Conservation (phyloP, 202 grass and related monocot species). For the Panicum hallii region DNA sequence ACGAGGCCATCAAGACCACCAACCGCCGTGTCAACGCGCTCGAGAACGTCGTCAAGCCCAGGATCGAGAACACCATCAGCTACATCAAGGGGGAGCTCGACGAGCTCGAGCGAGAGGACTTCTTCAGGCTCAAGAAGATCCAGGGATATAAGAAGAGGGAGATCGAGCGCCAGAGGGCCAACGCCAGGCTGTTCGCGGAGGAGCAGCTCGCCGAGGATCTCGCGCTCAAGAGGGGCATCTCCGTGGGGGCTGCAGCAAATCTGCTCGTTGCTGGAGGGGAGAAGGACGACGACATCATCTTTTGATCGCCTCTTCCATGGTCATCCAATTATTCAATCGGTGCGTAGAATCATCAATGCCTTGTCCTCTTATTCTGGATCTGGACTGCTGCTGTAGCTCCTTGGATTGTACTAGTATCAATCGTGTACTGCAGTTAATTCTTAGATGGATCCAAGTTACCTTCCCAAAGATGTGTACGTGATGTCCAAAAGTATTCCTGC, state of each 20-base stretch:
- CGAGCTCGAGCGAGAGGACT: slow-evolving; percentile 95
- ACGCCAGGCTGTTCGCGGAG: slow-evolving; percentile 60
- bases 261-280: slow-evolving; percentile 58
- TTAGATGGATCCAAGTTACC: neutral
- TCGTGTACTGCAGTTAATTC: neutral
- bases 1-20: slow-evolving; percentile 97
- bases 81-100: slow-evolving; percentile 96
- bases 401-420: neutral
- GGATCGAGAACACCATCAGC: slow-evolving; percentile 91
- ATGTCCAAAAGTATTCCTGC: neutral
- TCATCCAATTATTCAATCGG: slow-evolving; percentile 38
- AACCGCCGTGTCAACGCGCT: slow-evolving; percentile 92
- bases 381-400: slow-evolving; percentile 1
- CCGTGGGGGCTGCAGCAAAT: slow-evolving; percentile 48
- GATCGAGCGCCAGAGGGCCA: slow-evolving; percentile 62
- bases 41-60: slow-evolving; percentile 93
- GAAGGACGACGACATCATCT: slow-evolving; percentile 89
- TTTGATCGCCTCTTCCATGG: slow-evolving; percentile 45
- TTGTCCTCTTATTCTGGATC: slow-evolving; percentile 21
- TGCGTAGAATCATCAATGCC: slow-evolving; percentile 31
- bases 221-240: slow-evolving; percentile 75
- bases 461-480: neutral
- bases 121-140: slow-evolving; percentile 98
- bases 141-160: slow-evolving; percentile 90
- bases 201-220: slow-evolving; percentile 68